These are phyloP conservation scores for Kalanchoe fedtschenkoi DNA, from an alignment of 164 flowering plant species.

Conservation along the genomic window DNA sequence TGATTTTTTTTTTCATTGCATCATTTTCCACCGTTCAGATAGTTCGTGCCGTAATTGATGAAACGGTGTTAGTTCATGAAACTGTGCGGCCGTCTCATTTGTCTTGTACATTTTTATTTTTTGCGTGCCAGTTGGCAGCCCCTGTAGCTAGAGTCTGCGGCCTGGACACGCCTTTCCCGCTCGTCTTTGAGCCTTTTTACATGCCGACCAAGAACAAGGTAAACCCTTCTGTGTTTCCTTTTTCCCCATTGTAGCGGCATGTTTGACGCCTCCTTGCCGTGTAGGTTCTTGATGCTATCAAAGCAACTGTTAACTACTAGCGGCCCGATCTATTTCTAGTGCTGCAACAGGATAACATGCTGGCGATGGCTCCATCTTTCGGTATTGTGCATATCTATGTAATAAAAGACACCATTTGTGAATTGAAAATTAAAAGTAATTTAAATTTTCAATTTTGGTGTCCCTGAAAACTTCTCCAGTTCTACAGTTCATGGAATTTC, in stretches of 20 bases:
- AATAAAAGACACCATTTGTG: too few species aligned
- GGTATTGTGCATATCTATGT: too few species aligned
- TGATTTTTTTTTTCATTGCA: neutral
- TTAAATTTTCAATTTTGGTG: too few species aligned
- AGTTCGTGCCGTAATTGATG: too few species aligned
- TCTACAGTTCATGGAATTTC: too few species aligned
- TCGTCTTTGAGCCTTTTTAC: slow-evolving; percentile 89
- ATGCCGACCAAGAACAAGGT: slow-evolving; percentile 94
- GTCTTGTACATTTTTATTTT: neutral
- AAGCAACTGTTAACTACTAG: slow-evolving; percentile 64
- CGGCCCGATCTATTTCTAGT: too few species aligned
- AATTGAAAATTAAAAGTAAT: too few species aligned
- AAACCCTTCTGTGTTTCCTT: neutral
- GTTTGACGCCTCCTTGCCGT: neutral
- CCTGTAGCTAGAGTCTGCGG: slow-evolving; percentile 89
- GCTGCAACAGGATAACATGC: too few species aligned
- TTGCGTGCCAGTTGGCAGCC: slow-evolving; percentile 81
- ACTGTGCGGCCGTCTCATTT: neutral
- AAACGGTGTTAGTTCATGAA: too few species aligned
- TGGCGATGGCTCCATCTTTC: too few species aligned
- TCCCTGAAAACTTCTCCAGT: too few species aligned
- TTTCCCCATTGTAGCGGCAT: neutral
- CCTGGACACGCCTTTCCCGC: slow-evolving; percentile 92
- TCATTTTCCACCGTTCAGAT: too few species aligned
- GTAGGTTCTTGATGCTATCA: slow-evolving; percentile 69